Base-by-base conservation (phyloP, 768 basidiomycete species). In the Psilocybe cyanescens region DNA sequence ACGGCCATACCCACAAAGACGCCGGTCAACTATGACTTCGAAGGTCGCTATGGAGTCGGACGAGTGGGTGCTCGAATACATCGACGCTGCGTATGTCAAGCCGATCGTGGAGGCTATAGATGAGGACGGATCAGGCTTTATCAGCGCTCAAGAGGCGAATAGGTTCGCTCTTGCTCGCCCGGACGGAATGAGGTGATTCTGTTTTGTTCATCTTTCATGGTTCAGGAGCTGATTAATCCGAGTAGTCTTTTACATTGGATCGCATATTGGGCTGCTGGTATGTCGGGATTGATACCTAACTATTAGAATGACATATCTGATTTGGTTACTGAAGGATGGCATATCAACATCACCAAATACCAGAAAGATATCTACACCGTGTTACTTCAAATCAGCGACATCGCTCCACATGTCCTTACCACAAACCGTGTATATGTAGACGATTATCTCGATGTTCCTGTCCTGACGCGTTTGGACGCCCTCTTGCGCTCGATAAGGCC, bases 61-160 rank as follows among this genome's bases (percentile, higher is more conserved):
- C 14, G 37, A 47, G 46, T 75, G 74, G 74, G 66, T 69, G 9
- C 60, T 71, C 35, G 53, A 62, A 31, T 74, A 71, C 44, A 70
- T 72, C 55, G 68, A 68, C 29, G 66, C 71, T 35, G 60, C 68
- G 0, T 67, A 70, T 52, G 61, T 72, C 1, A 69, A 71, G 53
- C 63, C 69, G 1, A 68, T 74, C 52, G 64, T 70, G 1, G 73
- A 74, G 37, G 70, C 66, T 9, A 66, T 72, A 17, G 71, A 74
- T 44, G 67, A 67, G 53, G 73, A 74, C 48, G 70, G 66, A 17
- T 70, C 71, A 5, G 71, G 70, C 2, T 71, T 70, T 44, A 66
- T 72, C n/a, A 72, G 66, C 33, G 67, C 72, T 49, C 65, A 66
- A 28, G 73, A 74, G 57, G 70, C 68, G 0, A 74, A 74, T 46